Percentiles rank a stretch among this genome's conserved stretches.
These are phyloP conservation scores for Fusarium albosuccineum DNA, from an alignment of 2,329 filamentous ascomycete genomes.

Conservation along the genomic window DNA sequence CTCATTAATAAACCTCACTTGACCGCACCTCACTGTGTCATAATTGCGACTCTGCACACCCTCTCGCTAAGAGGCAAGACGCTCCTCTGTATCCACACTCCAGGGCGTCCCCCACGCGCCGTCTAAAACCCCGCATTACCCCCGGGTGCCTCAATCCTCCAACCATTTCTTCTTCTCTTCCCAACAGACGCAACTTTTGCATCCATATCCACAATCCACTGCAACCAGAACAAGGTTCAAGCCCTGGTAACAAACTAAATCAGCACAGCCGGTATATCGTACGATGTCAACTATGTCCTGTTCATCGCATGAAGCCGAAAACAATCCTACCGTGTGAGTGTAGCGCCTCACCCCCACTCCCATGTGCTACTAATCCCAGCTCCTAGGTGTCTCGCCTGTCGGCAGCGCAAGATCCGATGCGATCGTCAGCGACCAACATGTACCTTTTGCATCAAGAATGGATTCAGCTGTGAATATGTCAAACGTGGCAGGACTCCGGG, in stretches of 20 bases:
- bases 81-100: background rate
- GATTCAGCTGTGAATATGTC: constrained; percentile 8
- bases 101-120: background rate
- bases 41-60: too few species aligned
- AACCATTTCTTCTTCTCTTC: background rate
- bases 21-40: too few species aligned
- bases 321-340: background rate
- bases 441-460: constrained; percentile 16
- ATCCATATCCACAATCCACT: background rate
- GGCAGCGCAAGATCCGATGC: constrained; percentile 16
- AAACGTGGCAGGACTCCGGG: constrained; percentile 8
- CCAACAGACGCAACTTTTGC: background rate
- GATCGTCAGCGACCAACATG: constrained; percentile 14
- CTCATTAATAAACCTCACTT: too few species aligned
- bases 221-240: too few species aligned
- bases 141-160: background rate
- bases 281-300: background rate
- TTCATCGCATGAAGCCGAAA: background rate
- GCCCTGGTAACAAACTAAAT: too few species aligned
- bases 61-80: too few species aligned
- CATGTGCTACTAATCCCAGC: background rate
- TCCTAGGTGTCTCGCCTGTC: background rate
- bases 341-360: too few species aligned
- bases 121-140: constrained; percentile 3
- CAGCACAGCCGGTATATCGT: too few species aligned